Evolutionary conservation across 768 basidiomycete genomes (phyloP), one percentile per base, ranked within the genome.

Genomic region (Amanita brunnescens): DNA sequence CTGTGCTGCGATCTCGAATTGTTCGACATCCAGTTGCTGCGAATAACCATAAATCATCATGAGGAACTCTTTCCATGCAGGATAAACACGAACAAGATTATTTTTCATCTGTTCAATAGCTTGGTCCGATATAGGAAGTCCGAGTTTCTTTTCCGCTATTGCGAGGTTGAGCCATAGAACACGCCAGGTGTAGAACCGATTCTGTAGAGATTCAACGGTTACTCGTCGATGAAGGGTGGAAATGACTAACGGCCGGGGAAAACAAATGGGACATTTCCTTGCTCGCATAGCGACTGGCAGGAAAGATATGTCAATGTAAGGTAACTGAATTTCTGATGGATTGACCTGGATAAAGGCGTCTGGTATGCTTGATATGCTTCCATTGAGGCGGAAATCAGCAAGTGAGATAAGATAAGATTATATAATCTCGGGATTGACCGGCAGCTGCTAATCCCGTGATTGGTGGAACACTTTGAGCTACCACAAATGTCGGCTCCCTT

Each of bases 201-300:
- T 94, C 95, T 98, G 40, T 23, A 21, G 43, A 2, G 32, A 14
- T 24, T n/a, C 50, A 34, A 21, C 13, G 20, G 21, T 5, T 29
- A 10, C 14, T 1, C 3, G 14, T n/a, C 10, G 21, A 30, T 33
- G 47, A 16, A 9, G 32, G 14, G 38, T 50, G 38, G 47, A n/a
- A 32, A 18, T 12, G 30, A 73, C 84, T 54, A 61, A 93, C 95
- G 46, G 85, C 83, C 33, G 87, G 80, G n/a, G 95, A 98, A 74
- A 98, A 99, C 40, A 99, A 77, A 67, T 91, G 77, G 8, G 92
- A 85, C 95, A 98, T 98, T 71, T 98, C 94, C 67, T 93, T 94
- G 75, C 91, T 95, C 16, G 96, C 96, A 88, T 98, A 99, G 45
- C 95, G 94, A 63, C 94, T 97, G 60, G 26, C 18, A 40, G 12